Evolutionary conservation across 2,329 filamentous ascomycete genomes (phyloP).

Genomic region (Laburnicola sp.): DNA sequence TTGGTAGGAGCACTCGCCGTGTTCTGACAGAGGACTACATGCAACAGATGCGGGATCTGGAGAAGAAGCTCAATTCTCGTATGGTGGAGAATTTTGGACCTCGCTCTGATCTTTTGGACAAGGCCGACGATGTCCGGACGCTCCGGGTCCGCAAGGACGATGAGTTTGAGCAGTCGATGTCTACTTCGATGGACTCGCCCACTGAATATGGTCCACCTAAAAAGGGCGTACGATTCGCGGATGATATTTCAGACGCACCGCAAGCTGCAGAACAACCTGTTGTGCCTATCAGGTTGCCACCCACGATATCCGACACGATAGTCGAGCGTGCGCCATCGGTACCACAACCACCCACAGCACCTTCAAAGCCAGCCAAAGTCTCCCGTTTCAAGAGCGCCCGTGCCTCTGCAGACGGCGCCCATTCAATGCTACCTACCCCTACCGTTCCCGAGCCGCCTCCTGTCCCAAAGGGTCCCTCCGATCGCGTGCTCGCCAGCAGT

Average conservation of each 20-base stretch:
- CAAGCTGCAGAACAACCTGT: conserved; percentile 28
- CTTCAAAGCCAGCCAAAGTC: conserved; percentile 37
- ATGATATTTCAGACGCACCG: conserved; percentile 65
- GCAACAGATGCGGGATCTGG: conserved; percentile 80
- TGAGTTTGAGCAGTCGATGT: conserved; percentile 35
- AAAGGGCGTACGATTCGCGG: conserved; percentile 82
- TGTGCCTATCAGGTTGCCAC: conserved; percentile 5
- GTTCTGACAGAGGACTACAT: conserved; percentile 75
- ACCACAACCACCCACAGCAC: conserved; percentile 15
- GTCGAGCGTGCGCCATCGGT: conserved; percentile 34
- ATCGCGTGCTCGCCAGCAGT: conserved; percentile 61
- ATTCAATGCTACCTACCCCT: conserved; percentile 26
- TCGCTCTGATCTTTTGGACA: conserved; percentile 44
- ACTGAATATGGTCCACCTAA: conserved; percentile 30
- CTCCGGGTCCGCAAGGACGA: conserved; percentile 52
- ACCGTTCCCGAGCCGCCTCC: conserved; percentile 30
- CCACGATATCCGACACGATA: conserved; percentile 41
- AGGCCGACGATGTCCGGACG: conserved; percentile 61
- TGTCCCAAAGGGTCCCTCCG: conserved; percentile 47
- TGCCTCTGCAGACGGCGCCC: conserved; percentile 22
- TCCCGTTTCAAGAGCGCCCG: conserved; percentile 49
- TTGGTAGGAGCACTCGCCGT: conserved; percentile 70
- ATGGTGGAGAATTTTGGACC: conserved; percentile 63
- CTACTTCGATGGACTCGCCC: conserved; percentile 11
- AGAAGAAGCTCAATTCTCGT: conserved; percentile 69